Conservation (phyloP, 768 basidiomycete genomes). For the Podaxis pistillaris region DNA sequence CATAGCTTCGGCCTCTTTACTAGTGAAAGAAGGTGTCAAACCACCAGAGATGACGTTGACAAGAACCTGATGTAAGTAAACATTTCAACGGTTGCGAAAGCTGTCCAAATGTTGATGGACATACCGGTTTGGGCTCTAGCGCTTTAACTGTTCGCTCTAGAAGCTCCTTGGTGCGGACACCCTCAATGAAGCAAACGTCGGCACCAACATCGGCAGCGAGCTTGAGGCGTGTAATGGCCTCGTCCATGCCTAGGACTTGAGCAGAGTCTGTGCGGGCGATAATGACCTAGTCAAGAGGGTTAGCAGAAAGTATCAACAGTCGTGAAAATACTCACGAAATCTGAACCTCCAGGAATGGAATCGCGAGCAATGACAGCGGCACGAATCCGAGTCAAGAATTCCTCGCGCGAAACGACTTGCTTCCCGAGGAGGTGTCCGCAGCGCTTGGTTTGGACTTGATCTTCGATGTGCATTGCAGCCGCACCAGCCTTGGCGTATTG, state of each 20-base stretch:
- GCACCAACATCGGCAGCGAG: constrained; percentile 73
- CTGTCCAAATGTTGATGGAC: constrained; percentile 15
- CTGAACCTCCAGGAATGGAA: constrained; percentile 69
- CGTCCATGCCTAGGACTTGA: constrained; percentile 78
- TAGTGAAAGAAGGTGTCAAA: constrained; percentile 72
- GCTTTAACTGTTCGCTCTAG: constrained; percentile 63
- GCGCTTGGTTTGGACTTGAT: constrained; percentile 80
- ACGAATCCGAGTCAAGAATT: constrained; percentile 70
- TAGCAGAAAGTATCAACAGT: not conserved
- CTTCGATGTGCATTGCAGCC: constrained; percentile 77
- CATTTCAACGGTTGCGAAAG: not conserved
- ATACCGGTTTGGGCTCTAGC: constrained; percentile 67
- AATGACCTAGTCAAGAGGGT: constrained; percentile 44
- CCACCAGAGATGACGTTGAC: constrained; percentile 82
- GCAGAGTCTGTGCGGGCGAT: constrained; percentile 78
- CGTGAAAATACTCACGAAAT: constrained; percentile 47
- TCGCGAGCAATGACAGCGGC: constrained; percentile 79
- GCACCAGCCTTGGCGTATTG: constrained; percentile 70
- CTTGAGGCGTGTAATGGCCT: constrained; percentile 63
- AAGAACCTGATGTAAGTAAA: constrained; percentile 43
- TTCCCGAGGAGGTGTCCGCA: constrained; percentile 81
- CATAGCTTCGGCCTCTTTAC: constrained; percentile 61
- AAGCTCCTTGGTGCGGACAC: constrained; percentile 66
- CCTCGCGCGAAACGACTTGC: constrained; percentile 78
- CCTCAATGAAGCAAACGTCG: constrained; percentile 82